Evolutionary conservation across 1,284 basidiomycete genomes (phyloP), one percentile per base, ranked within the genome.

Genomic region (Ceraceosorus guamensis): DNA sequence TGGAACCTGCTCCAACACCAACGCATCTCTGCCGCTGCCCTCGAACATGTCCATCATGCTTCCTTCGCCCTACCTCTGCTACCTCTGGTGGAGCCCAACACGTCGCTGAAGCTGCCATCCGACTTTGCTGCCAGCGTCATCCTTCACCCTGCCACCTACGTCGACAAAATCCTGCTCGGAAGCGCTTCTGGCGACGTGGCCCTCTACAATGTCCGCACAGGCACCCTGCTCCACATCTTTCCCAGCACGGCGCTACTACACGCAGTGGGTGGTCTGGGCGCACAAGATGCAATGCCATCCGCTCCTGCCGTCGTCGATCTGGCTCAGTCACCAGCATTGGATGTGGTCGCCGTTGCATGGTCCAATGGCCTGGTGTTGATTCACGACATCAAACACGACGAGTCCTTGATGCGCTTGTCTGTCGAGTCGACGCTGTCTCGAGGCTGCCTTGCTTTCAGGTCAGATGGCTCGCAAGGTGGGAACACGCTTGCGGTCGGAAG

Each of bases 101-200:
- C 43, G 31, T 18, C 6, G 14, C 31, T 34, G 33, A 34, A 51
- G 37, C 39, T 44, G 6, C 6, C 46, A 6, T 34, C 30, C 5
- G 31, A 44, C 5, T 97, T 97, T 76, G 87, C 85, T 1, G 92
- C 93, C 7, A 87, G 84, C 8, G 82, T 81, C 16, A 78, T 96
- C 33, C 80, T 96, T 5, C 95, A 99, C 76, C 95, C 95, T 0
- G 87, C 91, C 0, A 98, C 95, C 4, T 98, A 98, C 77, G 78
- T 99, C 53, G 97, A 99, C 81, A 98, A 98, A 79, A 82, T 98
- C 0, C 80, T 98, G 1, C 83, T 98, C 7, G 86, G 86, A 1
- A 89, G 88, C 63, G 82, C 80, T 56, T 82, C 91, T 73, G 95
- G 95, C 8, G 80, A 80, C 52, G 78, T 98, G 67, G 88, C 93